A percentile compares a stretch with the other conserved stretches of the same genome.
Evolutionary conservation across 2,329 filamentous ascomycete genomes (phyloP).

Genomic region (Ophiosphaerella herpotricha): DNA sequence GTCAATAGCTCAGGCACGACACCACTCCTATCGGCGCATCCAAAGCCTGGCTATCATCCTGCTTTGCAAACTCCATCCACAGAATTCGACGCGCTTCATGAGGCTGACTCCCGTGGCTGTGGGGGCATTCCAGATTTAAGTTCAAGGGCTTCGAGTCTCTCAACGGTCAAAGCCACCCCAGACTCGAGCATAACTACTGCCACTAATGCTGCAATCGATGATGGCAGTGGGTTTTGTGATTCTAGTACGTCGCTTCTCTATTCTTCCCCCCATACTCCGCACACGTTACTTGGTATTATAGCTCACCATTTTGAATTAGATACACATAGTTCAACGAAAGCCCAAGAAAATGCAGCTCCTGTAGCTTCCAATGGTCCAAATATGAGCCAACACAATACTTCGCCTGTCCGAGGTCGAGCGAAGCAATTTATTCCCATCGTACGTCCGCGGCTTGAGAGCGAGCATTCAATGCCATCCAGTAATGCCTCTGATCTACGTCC

Average conservation of each 20-base stretch:
- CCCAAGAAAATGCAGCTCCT: conserved; percentile 1
- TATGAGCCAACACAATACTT: background rate
- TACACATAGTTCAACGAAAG: background rate
- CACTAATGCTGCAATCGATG: conserved; percentile 16
- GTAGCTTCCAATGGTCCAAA: background rate
- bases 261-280: background rate
- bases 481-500: conserved; percentile 32
- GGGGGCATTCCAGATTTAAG: background rate
- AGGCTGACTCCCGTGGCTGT: background rate
- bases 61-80: background rate
- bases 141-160: conserved; percentile 19
- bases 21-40: conserved; percentile 12
- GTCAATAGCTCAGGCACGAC: conserved; percentile 25
- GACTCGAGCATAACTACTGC: background rate
- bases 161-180: conserved; percentile 17
- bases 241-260: conserved; percentile 19
- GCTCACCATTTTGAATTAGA: conserved; percentile 16
- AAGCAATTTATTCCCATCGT: conserved; percentile 8
- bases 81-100: background rate
- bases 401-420: conserved; percentile 12
- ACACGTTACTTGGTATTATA: conserved; percentile 9
- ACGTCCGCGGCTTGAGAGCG: conserved; percentile 9
- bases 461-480: conserved; percentile 20
- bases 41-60: background rate
- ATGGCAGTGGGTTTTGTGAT: conserved; percentile 13